These are phyloP conservation scores for Lophium mytilinum DNA, from an alignment of 495 filamentous ascomycete genomes.

Conservation along the genomic window DNA sequence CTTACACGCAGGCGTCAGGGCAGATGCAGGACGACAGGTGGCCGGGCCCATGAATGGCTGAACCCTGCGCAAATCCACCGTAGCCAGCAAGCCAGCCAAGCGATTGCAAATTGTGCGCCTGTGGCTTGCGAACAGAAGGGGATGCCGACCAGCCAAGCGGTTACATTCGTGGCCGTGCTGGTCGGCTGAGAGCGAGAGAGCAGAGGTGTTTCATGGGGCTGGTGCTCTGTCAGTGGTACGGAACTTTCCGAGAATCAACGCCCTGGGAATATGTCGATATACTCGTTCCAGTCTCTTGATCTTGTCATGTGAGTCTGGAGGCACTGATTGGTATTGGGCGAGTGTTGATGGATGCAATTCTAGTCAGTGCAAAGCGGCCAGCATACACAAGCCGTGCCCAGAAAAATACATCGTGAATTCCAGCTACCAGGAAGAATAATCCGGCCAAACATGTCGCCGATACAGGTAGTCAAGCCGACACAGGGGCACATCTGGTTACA, in stretches of 20 bases:
- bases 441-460: slow-evolving; percentile 1
- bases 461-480: not conserved
- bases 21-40: not conserved
- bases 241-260: too few relatives aligned
- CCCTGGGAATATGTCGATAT: too few relatives aligned
- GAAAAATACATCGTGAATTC: not conserved
- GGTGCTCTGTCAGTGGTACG: not conserved
- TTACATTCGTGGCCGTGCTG: slow-evolving; percentile 15
- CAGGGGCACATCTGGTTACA: not conserved
- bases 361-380: too few relatives aligned
- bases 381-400: not conserved
- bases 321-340: too few relatives aligned
- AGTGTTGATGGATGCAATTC: too few relatives aligned
- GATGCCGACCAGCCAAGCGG: not conserved
- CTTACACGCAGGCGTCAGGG: not conserved
- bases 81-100: not conserved
- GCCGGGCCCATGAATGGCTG: slow-evolving; percentile 1
- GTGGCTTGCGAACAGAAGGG: not conserved
- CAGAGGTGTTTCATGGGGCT: not conserved
- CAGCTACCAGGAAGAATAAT: slow-evolving; percentile 1
- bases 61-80: slow-evolving; percentile 1
- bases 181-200: slow-evolving; percentile 9
- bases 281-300: too few relatives aligned
- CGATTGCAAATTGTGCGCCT: not conserved
- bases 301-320: too few relatives aligned